Conservation (phyloP, 2,329 filamentous ascomycete species). For the Verruconis gallopava region DNA sequence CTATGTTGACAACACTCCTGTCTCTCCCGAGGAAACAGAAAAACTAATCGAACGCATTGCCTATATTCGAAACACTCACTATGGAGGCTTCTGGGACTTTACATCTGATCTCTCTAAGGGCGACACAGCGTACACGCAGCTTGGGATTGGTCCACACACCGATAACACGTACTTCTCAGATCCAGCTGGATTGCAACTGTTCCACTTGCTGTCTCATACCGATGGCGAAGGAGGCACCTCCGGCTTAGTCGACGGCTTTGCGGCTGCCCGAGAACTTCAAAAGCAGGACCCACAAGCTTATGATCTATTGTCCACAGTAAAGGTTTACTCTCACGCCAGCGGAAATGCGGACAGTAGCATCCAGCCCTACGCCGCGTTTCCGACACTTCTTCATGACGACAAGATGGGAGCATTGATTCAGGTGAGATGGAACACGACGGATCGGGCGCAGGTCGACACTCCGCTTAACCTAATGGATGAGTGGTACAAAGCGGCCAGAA, state of each 20-base stretch:
- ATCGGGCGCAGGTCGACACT: constrained; percentile 56
- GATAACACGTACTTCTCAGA: constrained; percentile 96
- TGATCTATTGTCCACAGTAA: constrained; percentile 40
- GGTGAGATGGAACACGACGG: constrained; percentile 88
- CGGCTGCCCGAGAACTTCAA: constrained; percentile 50
- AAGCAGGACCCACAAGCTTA: constrained; percentile 44
- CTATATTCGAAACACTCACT: constrained; percentile 82
- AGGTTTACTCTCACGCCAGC: constrained; percentile 67
- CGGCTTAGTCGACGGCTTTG: constrained; percentile 76
- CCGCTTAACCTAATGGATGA: constrained; percentile 37
- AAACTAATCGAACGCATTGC: constrained; percentile 67
- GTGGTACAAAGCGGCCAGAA: constrained; percentile 72
- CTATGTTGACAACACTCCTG: constrained; percentile 59
- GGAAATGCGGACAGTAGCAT: constrained; percentile 79
- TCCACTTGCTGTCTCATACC: constrained; percentile 78
- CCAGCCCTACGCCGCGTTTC: constrained; percentile 54
- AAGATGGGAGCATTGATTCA: constrained; percentile 39
- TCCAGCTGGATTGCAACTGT: constrained; percentile 79
- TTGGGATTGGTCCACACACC: constrained; percentile 73
- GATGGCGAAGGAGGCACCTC: constrained; percentile 58
- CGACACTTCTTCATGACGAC: constrained; percentile 54
- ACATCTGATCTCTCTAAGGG: constrained; percentile 76
- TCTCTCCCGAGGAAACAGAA: constrained; percentile 57
- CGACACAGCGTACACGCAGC: constrained; percentile 77
- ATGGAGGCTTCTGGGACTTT: constrained; percentile 79